phyloP scores from a whole-genome alignment of 257 asterid genomes.

The Mitragyna speciosa region DNA sequence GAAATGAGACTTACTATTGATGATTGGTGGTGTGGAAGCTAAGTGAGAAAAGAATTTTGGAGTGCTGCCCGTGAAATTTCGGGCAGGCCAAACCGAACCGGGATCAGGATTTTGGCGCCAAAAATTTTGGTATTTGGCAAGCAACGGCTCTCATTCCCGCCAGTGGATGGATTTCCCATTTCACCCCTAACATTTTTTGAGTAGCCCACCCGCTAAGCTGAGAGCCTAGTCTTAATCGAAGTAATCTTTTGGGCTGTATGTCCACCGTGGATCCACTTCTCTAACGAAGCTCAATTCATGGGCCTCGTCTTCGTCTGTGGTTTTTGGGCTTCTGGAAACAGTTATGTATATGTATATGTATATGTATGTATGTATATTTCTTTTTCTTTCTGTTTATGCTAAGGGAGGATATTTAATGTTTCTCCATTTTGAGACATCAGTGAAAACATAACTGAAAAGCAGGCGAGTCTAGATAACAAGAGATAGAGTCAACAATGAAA shows the following conservation, averaged over 20 bases:
- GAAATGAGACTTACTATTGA: neutral
- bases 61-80: constrained; percentile 46
- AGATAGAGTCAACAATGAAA: neutral
- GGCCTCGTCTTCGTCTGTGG: neutral
- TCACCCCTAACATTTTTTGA: neutral
- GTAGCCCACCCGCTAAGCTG: neutral
- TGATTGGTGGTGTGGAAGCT: constrained; percentile 17
- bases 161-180: constrained; percentile 10
- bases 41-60: constrained; percentile 18
- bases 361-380: too few species aligned
- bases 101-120: constrained; percentile 56
- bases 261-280: neutral
- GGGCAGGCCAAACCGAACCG: constrained; percentile 39
- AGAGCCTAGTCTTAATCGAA: neutral
- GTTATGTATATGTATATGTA: too few species aligned
- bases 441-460: too few species aligned
- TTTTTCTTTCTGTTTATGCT: neutral
- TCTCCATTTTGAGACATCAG: neutral
- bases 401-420: neutral
- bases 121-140: constrained; percentile 30
- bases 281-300: neutral
- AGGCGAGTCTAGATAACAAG: neutral
- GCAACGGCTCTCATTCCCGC: constrained; percentile 85
- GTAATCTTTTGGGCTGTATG: neutral
- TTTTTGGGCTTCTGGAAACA: neutral